Evolutionary conservation across 2,329 filamentous ascomycete species (phyloP).

Genomic region (Knoxdaviesia capensis): DNA sequence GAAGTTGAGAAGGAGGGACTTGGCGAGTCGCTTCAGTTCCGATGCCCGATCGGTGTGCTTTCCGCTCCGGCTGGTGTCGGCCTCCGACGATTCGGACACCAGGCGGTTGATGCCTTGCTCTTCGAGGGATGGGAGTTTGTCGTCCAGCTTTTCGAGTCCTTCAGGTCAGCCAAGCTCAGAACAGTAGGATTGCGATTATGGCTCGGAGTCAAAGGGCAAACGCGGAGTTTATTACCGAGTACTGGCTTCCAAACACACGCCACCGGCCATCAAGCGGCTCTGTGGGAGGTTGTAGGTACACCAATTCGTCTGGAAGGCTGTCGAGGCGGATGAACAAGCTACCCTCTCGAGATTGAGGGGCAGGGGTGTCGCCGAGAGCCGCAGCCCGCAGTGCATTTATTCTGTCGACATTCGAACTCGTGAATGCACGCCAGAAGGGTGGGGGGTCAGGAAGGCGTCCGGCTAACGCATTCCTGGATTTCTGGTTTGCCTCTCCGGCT

Average conservation of each 20-base stretch:
- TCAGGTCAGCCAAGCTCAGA: background rate
- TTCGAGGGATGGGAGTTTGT: slow-evolving; percentile 45
- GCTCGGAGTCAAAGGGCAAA: background rate
- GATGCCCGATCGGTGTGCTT: slow-evolving; percentile 42
- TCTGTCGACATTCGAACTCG: slow-evolving; percentile 46
- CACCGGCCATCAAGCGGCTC: slow-evolving; percentile 54
- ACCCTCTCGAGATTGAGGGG: background rate
- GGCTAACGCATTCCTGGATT: slow-evolving; percentile 23
- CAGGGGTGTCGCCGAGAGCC: background rate
- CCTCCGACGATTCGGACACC: slow-evolving; percentile 17
- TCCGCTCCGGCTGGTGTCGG: slow-evolving; percentile 21
- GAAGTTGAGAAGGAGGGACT: slow-evolving; percentile 75
- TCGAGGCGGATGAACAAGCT: slow-evolving; percentile 9
- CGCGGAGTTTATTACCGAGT: slow-evolving; percentile 23
- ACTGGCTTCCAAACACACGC: slow-evolving; percentile 50
- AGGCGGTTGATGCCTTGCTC: slow-evolving; percentile 54
- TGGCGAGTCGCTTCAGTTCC: slow-evolving; percentile 58
- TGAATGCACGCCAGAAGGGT: slow-evolving; percentile 80
- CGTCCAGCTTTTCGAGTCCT: slow-evolving; percentile 23
- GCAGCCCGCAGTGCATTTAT: slow-evolving; percentile 22
- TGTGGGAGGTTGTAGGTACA: slow-evolving; percentile 60
- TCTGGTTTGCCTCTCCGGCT: slow-evolving; percentile 19
- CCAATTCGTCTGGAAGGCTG: slow-evolving; percentile 46
- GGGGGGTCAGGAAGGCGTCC: slow-evolving; percentile 73
- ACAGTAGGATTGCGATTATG: background rate